A percentile compares a stretch with the other conserved stretches of the same genome.
phyloP scores from a whole-genome alignment of 1,284 basidiomycete genomes.

The Boletus smithii region DNA sequence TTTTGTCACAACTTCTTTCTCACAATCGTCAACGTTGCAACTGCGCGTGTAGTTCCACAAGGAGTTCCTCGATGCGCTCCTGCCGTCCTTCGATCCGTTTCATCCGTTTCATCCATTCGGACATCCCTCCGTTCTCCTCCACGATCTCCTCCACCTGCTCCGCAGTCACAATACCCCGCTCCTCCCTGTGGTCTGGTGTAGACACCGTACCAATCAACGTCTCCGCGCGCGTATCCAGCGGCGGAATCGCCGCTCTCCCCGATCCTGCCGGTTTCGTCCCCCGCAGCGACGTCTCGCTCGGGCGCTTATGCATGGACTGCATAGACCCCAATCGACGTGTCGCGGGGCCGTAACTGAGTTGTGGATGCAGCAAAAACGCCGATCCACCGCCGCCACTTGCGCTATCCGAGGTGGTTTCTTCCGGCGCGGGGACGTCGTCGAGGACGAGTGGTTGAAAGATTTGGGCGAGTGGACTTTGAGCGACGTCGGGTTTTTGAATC shows the following conservation, averaged over 20 bases:
- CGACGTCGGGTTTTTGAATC: slow-evolving; percentile 41
- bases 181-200: slow-evolving; percentile 28
- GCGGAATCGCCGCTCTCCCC: slow-evolving; percentile 25
- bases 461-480: slow-evolving; percentile 62
- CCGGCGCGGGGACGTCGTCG: slow-evolving; percentile 42
- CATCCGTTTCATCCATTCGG: slow-evolving; percentile 43
- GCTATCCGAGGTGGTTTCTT: slow-evolving; percentile 27
- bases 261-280: slow-evolving; percentile 5
- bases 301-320: slow-evolving; percentile 25
- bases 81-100: slow-evolving; percentile 60
- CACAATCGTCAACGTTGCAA: slow-evolving; percentile 14
- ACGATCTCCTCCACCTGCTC: slow-evolving; percentile 41
- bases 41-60: slow-evolving; percentile 32
- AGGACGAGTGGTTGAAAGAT: slow-evolving; percentile 65
- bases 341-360: slow-evolving; percentile 54
- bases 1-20: not conserved
- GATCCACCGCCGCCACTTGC: slow-evolving; percentile 15
- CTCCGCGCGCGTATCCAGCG: slow-evolving; percentile 24
- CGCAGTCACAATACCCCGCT: slow-evolving; percentile 36
- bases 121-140: slow-evolving; percentile 23
- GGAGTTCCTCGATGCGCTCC: slow-evolving; percentile 59
- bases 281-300: slow-evolving; percentile 13
- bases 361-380: slow-evolving; percentile 12
- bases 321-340: slow-evolving; percentile 55
- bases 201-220: slow-evolving; percentile 28